Conservation (phyloP, 1,284 basidiomycete species). For the Ganoderma sinense region DNA sequence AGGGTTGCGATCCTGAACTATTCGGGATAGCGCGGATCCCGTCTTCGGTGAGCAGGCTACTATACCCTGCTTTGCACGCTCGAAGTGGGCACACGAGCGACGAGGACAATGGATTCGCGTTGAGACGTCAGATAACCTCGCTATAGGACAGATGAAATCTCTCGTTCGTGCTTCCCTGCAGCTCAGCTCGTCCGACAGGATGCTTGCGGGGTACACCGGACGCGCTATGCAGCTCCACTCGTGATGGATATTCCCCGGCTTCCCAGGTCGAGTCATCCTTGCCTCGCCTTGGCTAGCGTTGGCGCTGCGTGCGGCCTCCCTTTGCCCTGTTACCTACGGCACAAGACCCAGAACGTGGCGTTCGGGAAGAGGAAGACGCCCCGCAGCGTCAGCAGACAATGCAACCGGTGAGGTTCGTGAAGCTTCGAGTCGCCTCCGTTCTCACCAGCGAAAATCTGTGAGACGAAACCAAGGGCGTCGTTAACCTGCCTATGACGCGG, state of each 20-base stretch:
- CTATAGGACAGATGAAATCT: not conserved
- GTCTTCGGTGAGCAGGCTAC: not conserved
- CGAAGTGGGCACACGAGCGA: not conserved
- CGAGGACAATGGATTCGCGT: not conserved
- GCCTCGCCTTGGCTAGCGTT: not conserved
- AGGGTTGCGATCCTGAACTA: not conserved
- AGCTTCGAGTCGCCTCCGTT: not conserved
- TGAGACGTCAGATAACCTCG: not conserved
- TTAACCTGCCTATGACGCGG: not conserved
- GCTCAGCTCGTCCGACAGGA: not conserved
- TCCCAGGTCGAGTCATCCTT: not conserved
- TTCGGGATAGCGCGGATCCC: not conserved
- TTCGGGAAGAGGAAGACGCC: not conserved
- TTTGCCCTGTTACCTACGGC: not conserved
- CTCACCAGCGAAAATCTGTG: not conserved
- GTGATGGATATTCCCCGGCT: not conserved
- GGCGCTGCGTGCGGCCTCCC: not conserved
- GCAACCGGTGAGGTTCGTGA: slow-evolving; percentile 4
- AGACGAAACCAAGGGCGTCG: not conserved
- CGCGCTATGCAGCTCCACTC: not conserved
- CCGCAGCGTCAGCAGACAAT: not conserved
- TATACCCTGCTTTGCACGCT: not conserved
- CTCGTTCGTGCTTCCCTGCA: not conserved
- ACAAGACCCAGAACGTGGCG: not conserved
- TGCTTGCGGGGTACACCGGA: not conserved